phyloP scores from a whole-genome alignment of 2,329 filamentous ascomycete genomes.

The Colletotrichum agaves region DNA sequence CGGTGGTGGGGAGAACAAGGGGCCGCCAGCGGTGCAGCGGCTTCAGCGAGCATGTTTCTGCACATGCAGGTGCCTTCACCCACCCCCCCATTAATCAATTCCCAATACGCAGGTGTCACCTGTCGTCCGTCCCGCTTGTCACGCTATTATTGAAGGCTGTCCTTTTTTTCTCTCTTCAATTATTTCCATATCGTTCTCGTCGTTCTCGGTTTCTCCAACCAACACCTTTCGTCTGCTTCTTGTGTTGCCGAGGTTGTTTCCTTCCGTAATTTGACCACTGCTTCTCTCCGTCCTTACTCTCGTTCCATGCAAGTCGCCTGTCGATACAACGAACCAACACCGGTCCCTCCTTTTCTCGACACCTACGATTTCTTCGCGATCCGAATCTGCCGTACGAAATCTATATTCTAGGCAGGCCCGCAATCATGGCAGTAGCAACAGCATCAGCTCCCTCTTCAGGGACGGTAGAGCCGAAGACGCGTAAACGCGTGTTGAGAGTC shows the following conservation, averaged over 20 bases:
- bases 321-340: not conserved
- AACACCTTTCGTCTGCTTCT: not conserved
- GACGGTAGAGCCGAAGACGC: conserved; percentile 62
- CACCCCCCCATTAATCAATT: too few relatives aligned
- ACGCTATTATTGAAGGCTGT: conserved; percentile 7
- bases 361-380: not conserved
- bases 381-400: not conserved
- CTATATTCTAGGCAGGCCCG: conserved; percentile 27
- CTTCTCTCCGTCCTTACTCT: not conserved
- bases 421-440: conserved; percentile 27
- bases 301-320: not conserved
- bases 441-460: conserved; percentile 49
- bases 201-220: not conserved
- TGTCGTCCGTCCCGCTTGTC: conserved; percentile 14
- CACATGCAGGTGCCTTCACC: conserved; percentile 13
- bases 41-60: conserved; percentile 30
- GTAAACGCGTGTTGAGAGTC: conserved; percentile 86
- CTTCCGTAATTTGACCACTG: not conserved
- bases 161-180: conserved; percentile 5
- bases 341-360: conserved; percentile 18
- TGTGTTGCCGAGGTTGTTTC: conserved; percentile 1
- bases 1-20: conserved; percentile 19
- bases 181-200: not conserved
- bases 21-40: not conserved
- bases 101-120: conserved; percentile 4